Percentiles rank a stretch among this genome's conserved stretches.
Conservation (phyloP, 345 rosid genomes). For the Moricandia moricandioides region DNA sequence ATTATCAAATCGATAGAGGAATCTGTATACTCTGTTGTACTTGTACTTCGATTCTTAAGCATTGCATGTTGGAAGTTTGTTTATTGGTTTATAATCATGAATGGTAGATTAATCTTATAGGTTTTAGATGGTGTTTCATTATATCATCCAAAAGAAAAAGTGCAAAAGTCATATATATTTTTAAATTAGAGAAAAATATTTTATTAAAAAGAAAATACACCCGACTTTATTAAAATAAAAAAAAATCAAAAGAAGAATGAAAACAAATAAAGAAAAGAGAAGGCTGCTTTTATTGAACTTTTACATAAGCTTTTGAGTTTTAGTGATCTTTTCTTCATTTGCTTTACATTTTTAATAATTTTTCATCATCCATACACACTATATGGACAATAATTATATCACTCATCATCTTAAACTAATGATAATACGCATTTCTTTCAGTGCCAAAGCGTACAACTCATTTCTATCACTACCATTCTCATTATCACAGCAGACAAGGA, state of each 20-base stretch:
- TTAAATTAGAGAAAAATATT: neutral
- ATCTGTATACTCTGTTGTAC: too few species aligned
- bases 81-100: neutral
- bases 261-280: constrained; percentile 11
- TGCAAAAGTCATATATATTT: neutral
- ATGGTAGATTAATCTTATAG: neutral
- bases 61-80: neutral
- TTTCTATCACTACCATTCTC: constrained; percentile 20
- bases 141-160: neutral
- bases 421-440: constrained; percentile 29
- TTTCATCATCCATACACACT: constrained; percentile 26
- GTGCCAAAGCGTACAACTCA: constrained; percentile 34
- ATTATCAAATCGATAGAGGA: too few species aligned
- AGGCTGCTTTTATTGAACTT: constrained; percentile 25
- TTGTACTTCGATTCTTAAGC: neutral
- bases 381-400: constrained; percentile 22
- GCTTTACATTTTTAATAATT: constrained; percentile 22
- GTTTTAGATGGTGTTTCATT: neutral
- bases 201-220: neutral
- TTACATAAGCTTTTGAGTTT: constrained; percentile 26
- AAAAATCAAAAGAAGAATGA: neutral
- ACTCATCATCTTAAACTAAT: constrained; percentile 23
- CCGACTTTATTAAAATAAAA: neutral
- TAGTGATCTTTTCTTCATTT: constrained; percentile 7
- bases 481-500: constrained; percentile 6